These are phyloP conservation scores for Suillus bovinus DNA, from an alignment of 768 basidiomycete genomes.

Conservation along the genomic window DNA sequence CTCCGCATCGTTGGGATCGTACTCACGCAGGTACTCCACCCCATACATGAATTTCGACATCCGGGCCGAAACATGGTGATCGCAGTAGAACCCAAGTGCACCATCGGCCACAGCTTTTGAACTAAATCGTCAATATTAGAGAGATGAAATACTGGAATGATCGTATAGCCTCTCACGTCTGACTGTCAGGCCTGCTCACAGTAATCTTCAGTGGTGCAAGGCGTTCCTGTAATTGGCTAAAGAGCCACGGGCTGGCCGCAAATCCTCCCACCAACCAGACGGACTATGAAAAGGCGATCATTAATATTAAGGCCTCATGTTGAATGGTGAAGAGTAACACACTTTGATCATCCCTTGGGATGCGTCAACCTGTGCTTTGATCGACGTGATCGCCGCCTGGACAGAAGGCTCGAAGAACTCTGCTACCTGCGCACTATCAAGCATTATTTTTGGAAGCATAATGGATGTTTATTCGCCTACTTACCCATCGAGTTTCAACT, in stretches of 20 bases:
- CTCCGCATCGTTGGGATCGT: constrained; percentile 63
- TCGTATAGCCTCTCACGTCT: constrained; percentile 53
- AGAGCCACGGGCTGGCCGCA: constrained; percentile 81
- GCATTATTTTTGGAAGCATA: constrained; percentile 13
- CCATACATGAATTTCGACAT: constrained; percentile 84
- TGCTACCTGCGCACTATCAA: constrained; percentile 50
- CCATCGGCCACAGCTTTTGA: constrained; percentile 87
- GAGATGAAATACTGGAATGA: constrained; percentile 8
- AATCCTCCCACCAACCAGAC: constrained; percentile 85
- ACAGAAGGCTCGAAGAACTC: constrained; percentile 80
- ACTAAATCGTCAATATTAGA: constrained; percentile 36
- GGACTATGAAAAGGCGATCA: constrained; percentile 45
- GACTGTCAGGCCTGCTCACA: constrained; percentile 76
- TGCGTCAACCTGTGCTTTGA: constrained; percentile 68
- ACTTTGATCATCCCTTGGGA: constrained; percentile 70
- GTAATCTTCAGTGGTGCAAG: constrained; percentile 54
- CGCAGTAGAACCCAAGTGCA: constrained; percentile 81
- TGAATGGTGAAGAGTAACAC: constrained; percentile 9
- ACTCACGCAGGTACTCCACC: constrained; percentile 74
- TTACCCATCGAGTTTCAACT: constrained; percentile 71
- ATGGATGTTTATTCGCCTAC: constrained; percentile 25
- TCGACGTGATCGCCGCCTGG: constrained; percentile 67
- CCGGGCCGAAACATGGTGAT: constrained; percentile 80
- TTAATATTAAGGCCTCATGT: constrained; percentile 6
- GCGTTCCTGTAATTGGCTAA: constrained; percentile 70